Base-by-base conservation (phyloP, 2,329 filamentous ascomycete species). In the Epichloe glyceriae region DNA sequence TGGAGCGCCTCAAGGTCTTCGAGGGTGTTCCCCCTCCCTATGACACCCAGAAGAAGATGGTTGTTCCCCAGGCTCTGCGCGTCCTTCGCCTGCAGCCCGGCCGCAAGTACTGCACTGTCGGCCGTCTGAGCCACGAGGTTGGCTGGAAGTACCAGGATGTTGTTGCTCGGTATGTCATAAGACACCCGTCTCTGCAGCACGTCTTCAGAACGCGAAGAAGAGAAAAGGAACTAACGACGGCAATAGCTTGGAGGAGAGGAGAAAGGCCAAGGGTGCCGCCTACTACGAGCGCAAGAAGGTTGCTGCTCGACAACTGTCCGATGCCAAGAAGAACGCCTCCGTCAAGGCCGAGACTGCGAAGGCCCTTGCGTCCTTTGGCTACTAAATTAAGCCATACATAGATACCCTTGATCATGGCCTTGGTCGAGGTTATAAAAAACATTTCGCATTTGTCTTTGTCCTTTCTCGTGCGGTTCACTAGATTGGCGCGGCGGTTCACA, bases 271-370 rank as follows among this genome's bases (percentile, higher is more conserved):
- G 88, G 86, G 89, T 69, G 83, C 86, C 64, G 93, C 93, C 72
- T 98, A 96, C 86, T 97, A 97, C 83, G 90, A 95, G 82, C 89
- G 90, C 83, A 98, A 97, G 93, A 95, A 94, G 88, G 82, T 88
- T 63, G 86, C 86, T 64, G 82, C 85, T 72, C 87, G 86, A 81
- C 88, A 94, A 79, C 77, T 96, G 65, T 79, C 83, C 64, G 87
- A 95, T 71, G 90, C 91, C 65, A 86, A 95, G 85, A 91, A 91
- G 85, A 86, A 78, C 73, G 88, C 89, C 63, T 83, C 81, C 71
- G 82, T 91, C 73, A 85, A 91, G 76, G 76, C 80, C 70, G 89
- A 93, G 82, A 88, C 85, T 71, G 81, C 84, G 75, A 79, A 85
- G 79, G 84, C 93, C 74, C 85, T 97, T 71, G 86, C 86, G 75